Evolutionary conservation across 2,329 filamentous ascomycete species (phyloP), one percentile per base, ranked within the genome.

Genomic region (Balansia obtecta): DNA sequence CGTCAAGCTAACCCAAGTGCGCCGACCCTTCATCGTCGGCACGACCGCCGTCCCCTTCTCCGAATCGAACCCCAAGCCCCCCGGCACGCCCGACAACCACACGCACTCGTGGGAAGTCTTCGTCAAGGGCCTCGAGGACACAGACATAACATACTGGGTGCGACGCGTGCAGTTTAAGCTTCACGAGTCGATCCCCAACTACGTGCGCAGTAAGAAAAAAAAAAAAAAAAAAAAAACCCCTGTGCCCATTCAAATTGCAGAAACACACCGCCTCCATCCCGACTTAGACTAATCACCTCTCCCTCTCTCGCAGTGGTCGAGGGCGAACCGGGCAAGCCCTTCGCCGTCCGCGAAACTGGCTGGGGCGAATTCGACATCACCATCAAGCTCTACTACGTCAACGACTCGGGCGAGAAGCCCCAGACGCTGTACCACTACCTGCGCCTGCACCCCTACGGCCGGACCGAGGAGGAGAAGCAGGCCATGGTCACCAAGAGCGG

Each of bases 321-420:
- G 61, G 79, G 80, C 53, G 79, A 86, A 47, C 68, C 71, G 0
- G 73, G 74, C n/a, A 76, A 78, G 54, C 62, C 89, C 11, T 98
- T 96, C 61, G 75, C 88, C 61, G 85, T 97, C 54, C 80, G 81
- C 55, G 93, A 97, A 68, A 97, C 93, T 0, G 93, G 93, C 46
- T 98, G 94, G 87, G 93, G 93, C 61, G 93, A 96, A 70, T 98
- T 98, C 71, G 88, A 93, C 65, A 94, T 98, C 61, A 87, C 90
- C 55, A 85, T 98, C 64, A 89, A 95, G 63, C 77, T 98, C 43
- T 95, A 95, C 72, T 98, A 96, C 68, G 82, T 87, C 50, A 82
- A 86, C 50, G 86, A 94, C 63, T 86, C 83, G 38, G 83, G 81
- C 60, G 93, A 98, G 72, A 98, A 98, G 68, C 87, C 91, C 4